A percentile compares a stretch with the other conserved stretches of the same genome.
phyloP scores from a whole-genome alignment of 2,329 filamentous ascomycete species.

The Cytospora piceae region DNA sequence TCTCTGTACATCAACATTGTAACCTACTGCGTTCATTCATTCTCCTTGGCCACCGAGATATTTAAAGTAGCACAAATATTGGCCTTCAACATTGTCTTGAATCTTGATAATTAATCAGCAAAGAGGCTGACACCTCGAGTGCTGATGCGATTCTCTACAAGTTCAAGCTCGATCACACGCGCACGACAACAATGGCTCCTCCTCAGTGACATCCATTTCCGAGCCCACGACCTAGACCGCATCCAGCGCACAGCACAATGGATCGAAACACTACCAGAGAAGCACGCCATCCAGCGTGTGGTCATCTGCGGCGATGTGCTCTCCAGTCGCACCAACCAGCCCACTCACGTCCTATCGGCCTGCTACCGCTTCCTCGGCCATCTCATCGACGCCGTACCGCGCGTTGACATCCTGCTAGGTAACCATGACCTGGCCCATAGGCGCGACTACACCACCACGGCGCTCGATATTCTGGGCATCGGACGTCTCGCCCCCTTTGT shows the following conservation, averaged over 20 bases:
- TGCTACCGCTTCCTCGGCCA: conserved; percentile 39
- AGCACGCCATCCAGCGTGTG: conserved; percentile 35
- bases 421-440: conserved; percentile 42
- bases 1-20: too few relatives aligned
- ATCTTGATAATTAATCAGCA: neutral
- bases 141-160: neutral
- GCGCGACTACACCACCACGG: conserved; percentile 37
- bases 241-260: conserved; percentile 37
- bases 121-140: neutral
- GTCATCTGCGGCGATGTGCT: conserved; percentile 41
- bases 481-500: conserved; percentile 35
- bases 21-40: too few relatives aligned
- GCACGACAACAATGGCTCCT: conserved; percentile 36
- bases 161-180: neutral
- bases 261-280: conserved; percentile 36
- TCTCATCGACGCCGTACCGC: conserved; percentile 36
- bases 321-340: conserved; percentile 37
- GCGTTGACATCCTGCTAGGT: conserved; percentile 40
- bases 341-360: conserved; percentile 39
- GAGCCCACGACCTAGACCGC: conserved; percentile 38
- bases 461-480: conserved; percentile 39
- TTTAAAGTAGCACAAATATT: too few relatives aligned
- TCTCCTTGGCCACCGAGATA: too few relatives aligned
- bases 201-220: conserved; percentile 42
- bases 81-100: too few relatives aligned